phyloP scores from a whole-genome alignment of 2,329 filamentous ascomycete species.

The Geosmithia putterillii region DNA sequence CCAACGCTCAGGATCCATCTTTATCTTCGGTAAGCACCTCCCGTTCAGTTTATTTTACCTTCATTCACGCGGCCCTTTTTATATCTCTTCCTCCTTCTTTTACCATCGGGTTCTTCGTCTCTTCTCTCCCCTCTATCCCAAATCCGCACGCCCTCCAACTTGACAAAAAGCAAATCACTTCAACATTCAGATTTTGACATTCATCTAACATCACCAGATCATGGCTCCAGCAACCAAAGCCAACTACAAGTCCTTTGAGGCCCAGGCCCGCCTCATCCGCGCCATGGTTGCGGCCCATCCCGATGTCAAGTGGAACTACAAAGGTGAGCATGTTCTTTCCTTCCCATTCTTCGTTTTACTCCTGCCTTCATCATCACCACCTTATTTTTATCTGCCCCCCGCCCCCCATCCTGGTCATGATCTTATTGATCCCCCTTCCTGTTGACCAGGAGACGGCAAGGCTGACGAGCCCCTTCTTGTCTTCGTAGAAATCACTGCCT shows the following conservation, averaged over 20 bases:
- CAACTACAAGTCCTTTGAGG: conserved; percentile 49
- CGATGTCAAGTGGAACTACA: conserved; percentile 43
- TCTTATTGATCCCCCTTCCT: neutral
- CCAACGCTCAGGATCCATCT: no score
- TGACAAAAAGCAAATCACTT: neutral
- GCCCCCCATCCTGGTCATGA: neutral
- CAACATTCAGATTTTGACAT: neutral
- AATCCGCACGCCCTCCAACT: neutral
- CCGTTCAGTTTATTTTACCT: no score
- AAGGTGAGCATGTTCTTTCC: conserved; percentile 31
- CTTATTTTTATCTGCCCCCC: neutral
- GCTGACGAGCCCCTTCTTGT: neutral
- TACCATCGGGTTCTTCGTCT: neutral
- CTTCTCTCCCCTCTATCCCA: neutral
- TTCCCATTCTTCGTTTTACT: no score
- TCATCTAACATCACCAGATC: neutral
- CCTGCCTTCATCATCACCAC: conserved; percentile 2
- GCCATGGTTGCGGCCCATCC: conserved; percentile 48
- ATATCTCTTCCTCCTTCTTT: no score
- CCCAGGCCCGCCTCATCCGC: conserved; percentile 45
- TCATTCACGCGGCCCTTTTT: no score
- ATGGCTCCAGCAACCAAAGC: conserved; percentile 34
- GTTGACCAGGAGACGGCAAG: neutral
- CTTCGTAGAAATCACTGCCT: conserved; percentile 29
- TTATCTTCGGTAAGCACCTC: no score